These are phyloP conservation scores for Cucurbita moschata DNA, from an alignment of 306 rosid species.

Conservation along the genomic window DNA sequence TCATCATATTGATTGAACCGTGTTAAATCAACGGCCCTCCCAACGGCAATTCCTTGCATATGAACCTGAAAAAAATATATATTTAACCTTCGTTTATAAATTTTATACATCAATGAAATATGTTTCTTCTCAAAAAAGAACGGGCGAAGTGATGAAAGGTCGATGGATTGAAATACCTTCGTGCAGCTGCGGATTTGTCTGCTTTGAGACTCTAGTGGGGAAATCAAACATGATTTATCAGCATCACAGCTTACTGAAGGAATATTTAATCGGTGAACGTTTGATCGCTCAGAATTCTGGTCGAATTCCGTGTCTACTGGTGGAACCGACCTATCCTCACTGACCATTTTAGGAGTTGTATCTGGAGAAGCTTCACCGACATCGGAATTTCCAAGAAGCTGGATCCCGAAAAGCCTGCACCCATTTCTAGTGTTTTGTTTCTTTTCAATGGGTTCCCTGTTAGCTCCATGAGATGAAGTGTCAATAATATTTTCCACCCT, in stretches of 20 bases:
- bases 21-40: constrained; percentile 90
- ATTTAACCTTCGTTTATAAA: not conserved
- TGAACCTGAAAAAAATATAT: constrained; percentile 46
- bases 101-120: not conserved
- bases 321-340: constrained; percentile 32
- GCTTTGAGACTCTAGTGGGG: constrained; percentile 73
- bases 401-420: constrained; percentile 81
- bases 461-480: constrained; percentile 37
- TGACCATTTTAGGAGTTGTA: constrained; percentile 31
- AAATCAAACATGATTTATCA: constrained; percentile 69
- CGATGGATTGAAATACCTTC: constrained; percentile 34
- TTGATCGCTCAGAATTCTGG: constrained; percentile 83
- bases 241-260: constrained; percentile 89
- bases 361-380: constrained; percentile 42
- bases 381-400: constrained; percentile 53
- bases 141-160: not conserved
- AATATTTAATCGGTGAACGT: constrained; percentile 55
- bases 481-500: constrained; percentile 47
- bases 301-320: constrained; percentile 64
- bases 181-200: constrained; percentile 97
- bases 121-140: not conserved
- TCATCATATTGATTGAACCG: constrained; percentile 64
- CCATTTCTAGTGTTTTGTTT: constrained; percentile 59
- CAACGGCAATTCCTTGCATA: constrained; percentile 98
- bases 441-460: constrained; percentile 49